These are phyloP conservation scores for Suillus discolor DNA, from an alignment of 768 basidiomycete species.

Conservation along the genomic window DNA sequence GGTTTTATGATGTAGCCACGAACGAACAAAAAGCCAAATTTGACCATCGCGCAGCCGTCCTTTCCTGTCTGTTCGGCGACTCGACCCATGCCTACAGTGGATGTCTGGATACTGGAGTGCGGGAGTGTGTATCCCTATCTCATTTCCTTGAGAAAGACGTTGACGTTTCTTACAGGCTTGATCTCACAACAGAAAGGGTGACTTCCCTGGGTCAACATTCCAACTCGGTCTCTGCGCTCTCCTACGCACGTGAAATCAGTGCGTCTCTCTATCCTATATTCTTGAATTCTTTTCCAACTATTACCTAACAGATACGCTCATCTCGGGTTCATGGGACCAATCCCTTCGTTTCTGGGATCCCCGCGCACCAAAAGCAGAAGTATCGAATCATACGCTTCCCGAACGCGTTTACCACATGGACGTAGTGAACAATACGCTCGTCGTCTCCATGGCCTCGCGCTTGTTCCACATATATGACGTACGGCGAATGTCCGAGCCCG, in stretches of 20 bases:
- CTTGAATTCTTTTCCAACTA: neutral
- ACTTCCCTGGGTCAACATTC: slow-evolving; percentile 79
- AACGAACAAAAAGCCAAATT: slow-evolving; percentile 80
- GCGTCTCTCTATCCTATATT: slow-evolving; percentile 25
- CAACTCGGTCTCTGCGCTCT: slow-evolving; percentile 78
- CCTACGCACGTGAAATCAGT: slow-evolving; percentile 70
- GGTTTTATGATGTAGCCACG: slow-evolving; percentile 54
- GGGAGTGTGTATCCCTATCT: slow-evolving; percentile 59
- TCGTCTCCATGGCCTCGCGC: slow-evolving; percentile 92
- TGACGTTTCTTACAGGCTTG: slow-evolving; percentile 52
- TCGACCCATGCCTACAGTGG: slow-evolving; percentile 76
- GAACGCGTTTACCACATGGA: slow-evolving; percentile 89
- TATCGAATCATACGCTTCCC: slow-evolving; percentile 65
- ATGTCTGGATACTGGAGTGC: slow-evolving; percentile 80
- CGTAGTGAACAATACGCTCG: slow-evolving; percentile 73
- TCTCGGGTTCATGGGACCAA: slow-evolving; percentile 93
- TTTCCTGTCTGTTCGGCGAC: slow-evolving; percentile 78
- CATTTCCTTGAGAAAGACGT: neutral
- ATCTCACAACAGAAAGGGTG: slow-evolving; percentile 73
- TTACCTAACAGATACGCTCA: slow-evolving; percentile 55
- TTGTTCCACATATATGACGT: slow-evolving; percentile 90
- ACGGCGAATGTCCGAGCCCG: slow-evolving; percentile 71
- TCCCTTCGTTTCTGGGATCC: slow-evolving; percentile 89
- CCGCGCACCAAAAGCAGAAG: slow-evolving; percentile 56
- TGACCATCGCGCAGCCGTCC: slow-evolving; percentile 85